Evolutionary conservation across 2,329 filamentous ascomycete genomes (phyloP), one percentile per base, ranked within the genome.

Genomic region (Trichoderma sp.): DNA sequence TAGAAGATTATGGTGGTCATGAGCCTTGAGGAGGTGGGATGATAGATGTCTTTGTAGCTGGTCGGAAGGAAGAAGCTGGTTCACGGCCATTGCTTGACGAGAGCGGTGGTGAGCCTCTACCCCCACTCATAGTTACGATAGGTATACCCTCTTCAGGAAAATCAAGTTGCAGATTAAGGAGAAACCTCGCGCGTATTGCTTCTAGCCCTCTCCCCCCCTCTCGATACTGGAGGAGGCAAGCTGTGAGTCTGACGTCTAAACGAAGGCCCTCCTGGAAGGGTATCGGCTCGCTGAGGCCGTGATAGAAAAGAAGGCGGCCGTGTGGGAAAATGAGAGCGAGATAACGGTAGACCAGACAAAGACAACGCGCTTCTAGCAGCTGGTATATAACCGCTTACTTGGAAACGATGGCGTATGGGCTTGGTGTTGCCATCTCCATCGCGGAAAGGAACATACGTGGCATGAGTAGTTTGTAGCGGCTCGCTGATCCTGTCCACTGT

Each of bases 381-480:
- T 27, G 56, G 67, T n/a, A 56, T 74, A 56, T 81, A 79, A 64
- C 82, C 83, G 42, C 76, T 73, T 0, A 77, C 74, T 69, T 81
- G 76, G 5, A 82, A 80, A 15, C 66, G 70, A 4, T 65, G 67
- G 34, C 68, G 65, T 34, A 74, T 65, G 6, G 76, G 76, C 1
- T 75, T 75, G 17, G 71, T 58, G 27, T 75, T 75, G 5, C 76
- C 79, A 10, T 78, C 75, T 7, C 70, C 73, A 27, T 80, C 76
- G 17, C 74, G 74, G 10, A 67, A 71, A 4, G 70, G 73, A 45
- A 80, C 82, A 67, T 82, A 87, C 5, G 73, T 72, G 34, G 79
- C 75, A 54, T 76, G 78, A 29, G 83, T 80, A 4, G 76, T 70
- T 19, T 69, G 61, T 1, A 87, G 72, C 0, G 74, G 71, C 1